Conservation (phyloP, 1,284 basidiomycete species). For the Ceratobasidium sp. region DNA sequence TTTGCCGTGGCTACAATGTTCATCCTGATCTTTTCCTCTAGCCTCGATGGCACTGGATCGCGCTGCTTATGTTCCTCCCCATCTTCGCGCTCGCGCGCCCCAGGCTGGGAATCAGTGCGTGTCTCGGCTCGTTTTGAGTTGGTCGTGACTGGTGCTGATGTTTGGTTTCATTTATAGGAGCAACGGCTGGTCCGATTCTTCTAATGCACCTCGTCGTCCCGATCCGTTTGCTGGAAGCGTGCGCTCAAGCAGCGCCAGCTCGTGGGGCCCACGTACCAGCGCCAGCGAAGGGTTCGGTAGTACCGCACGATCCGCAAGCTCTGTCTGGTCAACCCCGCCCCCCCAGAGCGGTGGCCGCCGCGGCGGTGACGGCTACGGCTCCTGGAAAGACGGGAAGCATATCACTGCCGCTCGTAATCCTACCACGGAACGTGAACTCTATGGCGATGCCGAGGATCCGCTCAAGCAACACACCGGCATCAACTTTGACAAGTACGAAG, state of each 20-base stretch:
- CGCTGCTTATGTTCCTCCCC: conserved; percentile 91
- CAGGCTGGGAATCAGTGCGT: conserved; percentile 57
- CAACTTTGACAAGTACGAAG: conserved; percentile 99
- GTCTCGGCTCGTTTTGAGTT: conserved; percentile 64
- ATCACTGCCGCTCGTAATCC: conserved; percentile 81
- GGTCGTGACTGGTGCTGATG: conserved; percentile 59
- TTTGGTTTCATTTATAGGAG: conserved; percentile 54
- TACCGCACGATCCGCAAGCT: conserved; percentile 53
- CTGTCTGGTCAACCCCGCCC: conserved; percentile 50
- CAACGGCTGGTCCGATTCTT: conserved; percentile 79
- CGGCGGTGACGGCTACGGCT: conserved; percentile 75
- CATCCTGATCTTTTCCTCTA: conserved; percentile 20
- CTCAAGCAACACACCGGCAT: conserved; percentile 93
- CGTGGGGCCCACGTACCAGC: conserved; percentile 54
- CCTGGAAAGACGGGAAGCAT: conserved; percentile 93
- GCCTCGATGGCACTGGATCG: conserved; percentile 43
- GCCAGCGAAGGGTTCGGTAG: conserved; percentile 54
- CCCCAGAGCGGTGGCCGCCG: conserved; percentile 57
- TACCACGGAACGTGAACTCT: conserved; percentile 95
- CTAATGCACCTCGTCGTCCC: conserved; percentile 61
- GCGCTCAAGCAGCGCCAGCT: conserved; percentile 54
- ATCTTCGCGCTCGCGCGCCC: conserved; percentile 83
- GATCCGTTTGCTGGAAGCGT: conserved; percentile 54
- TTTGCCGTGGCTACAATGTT: background rate
- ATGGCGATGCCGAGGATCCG: conserved; percentile 87